Conservation (phyloP, 371 early-diverging fungal genomes). For the Cladochytrium tenue region DNA sequence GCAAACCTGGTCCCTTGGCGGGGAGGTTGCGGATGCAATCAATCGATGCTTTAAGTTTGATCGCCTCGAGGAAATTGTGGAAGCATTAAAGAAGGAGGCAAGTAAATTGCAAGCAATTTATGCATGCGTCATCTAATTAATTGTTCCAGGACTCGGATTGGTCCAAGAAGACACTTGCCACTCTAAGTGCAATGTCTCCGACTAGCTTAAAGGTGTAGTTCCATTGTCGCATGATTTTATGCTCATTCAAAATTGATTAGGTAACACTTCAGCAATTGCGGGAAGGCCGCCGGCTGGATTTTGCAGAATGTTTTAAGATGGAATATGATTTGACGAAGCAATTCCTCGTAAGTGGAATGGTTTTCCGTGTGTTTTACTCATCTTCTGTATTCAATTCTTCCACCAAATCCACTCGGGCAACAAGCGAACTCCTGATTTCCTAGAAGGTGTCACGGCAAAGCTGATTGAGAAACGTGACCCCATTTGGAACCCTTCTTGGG, state of each 20-base stretch:
- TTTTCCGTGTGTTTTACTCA: constrained; percentile 24
- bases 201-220: constrained; percentile 74
- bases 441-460: constrained; percentile 81
- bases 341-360: constrained; percentile 74
- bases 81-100: constrained; percentile 68
- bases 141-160: constrained; percentile 54
- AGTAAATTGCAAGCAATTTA: neutral
- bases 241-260: no score
- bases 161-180: constrained; percentile 69
- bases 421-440: constrained; percentile 75
- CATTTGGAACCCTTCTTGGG: constrained; percentile 72
- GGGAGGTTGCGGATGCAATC: constrained; percentile 70
- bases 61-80: constrained; percentile 78
- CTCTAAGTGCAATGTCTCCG: constrained; percentile 75
- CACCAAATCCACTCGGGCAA: neutral
- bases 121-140: neutral
- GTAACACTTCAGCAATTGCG: constrained; percentile 83
- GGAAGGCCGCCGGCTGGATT: constrained; percentile 64
- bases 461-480: constrained; percentile 74
- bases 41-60: constrained; percentile 81
- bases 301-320: constrained; percentile 82
- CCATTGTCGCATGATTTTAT: no score
- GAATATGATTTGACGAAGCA: constrained; percentile 81
- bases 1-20: constrained; percentile 58
- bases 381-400: constrained; percentile 5